Base-by-base conservation (phyloP, 129 eudicot species). In the Flaveria bidentis region DNA sequence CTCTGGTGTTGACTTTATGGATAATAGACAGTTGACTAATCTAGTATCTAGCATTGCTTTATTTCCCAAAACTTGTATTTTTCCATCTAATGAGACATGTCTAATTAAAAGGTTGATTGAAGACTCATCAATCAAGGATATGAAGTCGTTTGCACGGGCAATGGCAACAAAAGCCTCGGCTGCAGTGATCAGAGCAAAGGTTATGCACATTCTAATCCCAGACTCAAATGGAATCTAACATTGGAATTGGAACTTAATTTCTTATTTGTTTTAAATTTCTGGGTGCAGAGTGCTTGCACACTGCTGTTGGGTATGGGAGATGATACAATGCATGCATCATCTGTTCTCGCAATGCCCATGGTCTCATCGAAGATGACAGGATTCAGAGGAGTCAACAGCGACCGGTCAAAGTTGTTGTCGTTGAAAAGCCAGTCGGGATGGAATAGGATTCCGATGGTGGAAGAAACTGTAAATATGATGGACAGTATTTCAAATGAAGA, bases 301-400 rank as follows among this genome's bases (percentile, higher is more conserved):
- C 67, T 89, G 66, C 71, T 96, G 69, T 71, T 91, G 74, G 96
- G 97, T 30, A 85, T 95, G 82, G 97, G 97, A 85, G 99, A 91
- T 81, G 85, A 91, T 72, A 82, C 96, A 22, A 86, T 94, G 64
- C 90, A 89, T 45, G 96, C 96, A 9, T 89, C 99, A 73, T 91
- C 99, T 52, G 94, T 95, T 66, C 77, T 95, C 18, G 94, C 82
- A 41, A 91, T 95, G 97, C 97, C 99, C 13, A 91, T 95, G 97
- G 90, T 95, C 18, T 95, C 99, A 16, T 91, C 97, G 0, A 95
- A 91, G 72, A 95, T 91, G 62, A 95, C 88, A 1, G 99, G 99
- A 6, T 95, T 95, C 71, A 86, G 99, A 85, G 93, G 89, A 17
- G 81, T 56, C n/a, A 79, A 83, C 30, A 69, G 85, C 20, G 93